Evolutionary conservation across 1,284 basidiomycete species (phyloP), one percentile per base, ranked within the genome.

Genomic region (Phylloporus gajari): DNA sequence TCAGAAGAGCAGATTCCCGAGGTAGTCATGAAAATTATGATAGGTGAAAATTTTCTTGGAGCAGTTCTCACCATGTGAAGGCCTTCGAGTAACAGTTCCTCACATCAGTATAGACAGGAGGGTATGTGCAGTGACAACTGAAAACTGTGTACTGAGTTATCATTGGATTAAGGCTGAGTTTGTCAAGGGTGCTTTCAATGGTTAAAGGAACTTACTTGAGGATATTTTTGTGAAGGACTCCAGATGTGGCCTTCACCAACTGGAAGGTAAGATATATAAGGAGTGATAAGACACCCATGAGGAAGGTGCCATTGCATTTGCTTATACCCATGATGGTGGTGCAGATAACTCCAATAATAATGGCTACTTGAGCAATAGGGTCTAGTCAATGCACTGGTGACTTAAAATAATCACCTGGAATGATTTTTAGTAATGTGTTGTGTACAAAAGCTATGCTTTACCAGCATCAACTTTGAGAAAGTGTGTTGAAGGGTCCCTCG

Each of bases 1-100:
- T 2, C 70, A 69, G 21, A 66, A 42, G 3, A 53, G 53, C 30
- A 75, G 66, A 53, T 72, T 70, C 0, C 51, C 25, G 40, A 74
- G 60, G 15, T 42, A 62, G 17, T 62, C 60, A 5, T 62, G 25
- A 21, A 62, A 62, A 23, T 62, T 35, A 5, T 62, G 35, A 27
- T 62, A 62, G 3, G 40, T 13, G 40, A 40, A 62, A 2, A 27
- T 15, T 42, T 62, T 75, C 63, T 66, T 75, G 5, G 40, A 56
- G 3, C 19, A 13, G 9, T 32, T 35, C 2, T 35, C 56, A 59
- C 27, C 19, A 30, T 9, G 15, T 40, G 40, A 13, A 13, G 15
- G 40, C 40, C 15, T 13, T 40, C 40, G 40, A 40, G 40, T 42
- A 42, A 42, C 17, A 17, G 42, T 15, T 42, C 42, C 42, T 17